phyloP scores from a whole-genome alignment of 441 rosid genomes.

The Breynia disticha region DNA sequence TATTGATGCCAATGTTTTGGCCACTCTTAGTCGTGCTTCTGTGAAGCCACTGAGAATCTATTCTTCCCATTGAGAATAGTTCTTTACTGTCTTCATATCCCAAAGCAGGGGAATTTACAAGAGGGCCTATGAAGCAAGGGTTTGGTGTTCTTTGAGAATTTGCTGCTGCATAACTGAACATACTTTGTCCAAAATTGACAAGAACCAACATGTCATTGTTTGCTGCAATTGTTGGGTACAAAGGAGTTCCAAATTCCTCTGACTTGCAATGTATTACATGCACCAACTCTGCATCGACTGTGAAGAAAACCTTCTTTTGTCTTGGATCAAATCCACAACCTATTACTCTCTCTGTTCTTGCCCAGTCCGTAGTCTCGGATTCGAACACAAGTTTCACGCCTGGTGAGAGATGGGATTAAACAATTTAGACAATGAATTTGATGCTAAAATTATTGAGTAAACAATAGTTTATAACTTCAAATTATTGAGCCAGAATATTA shows the following conservation, averaged over 20 bases:
- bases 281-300: slow-evolving; percentile 41
- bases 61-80: slow-evolving; percentile 90
- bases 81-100: slow-evolving; percentile 73
- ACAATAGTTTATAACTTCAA: slow-evolving; percentile 5
- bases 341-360: slow-evolving; percentile 34
- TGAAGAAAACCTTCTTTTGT: slow-evolving; percentile 56
- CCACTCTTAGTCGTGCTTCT: slow-evolving; percentile 33
- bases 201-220: slow-evolving; percentile 32
- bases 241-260: slow-evolving; percentile 52
- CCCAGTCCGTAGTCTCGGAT: slow-evolving; percentile 51
- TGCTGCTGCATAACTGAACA: slow-evolving; percentile 40
- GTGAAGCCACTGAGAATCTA: slow-evolving; percentile 70
- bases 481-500: not conserved
- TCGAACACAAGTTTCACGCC: slow-evolving; percentile 54
- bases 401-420: slow-evolving; percentile 17
- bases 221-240: slow-evolving; percentile 58
- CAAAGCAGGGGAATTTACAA: slow-evolving; percentile 36
- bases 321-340: slow-evolving; percentile 64
- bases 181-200: slow-evolving; percentile 57
- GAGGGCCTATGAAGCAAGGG: slow-evolving; percentile 58
- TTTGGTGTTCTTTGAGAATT: slow-evolving; percentile 52
- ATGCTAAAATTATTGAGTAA: slow-evolving; percentile 4
- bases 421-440: not conserved
- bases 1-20: slow-evolving; percentile 16
- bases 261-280: slow-evolving; percentile 52